These are phyloP conservation scores for Phytopythium boreale DNA, from an alignment of 352 stramenopile genomes.

Conservation along the genomic window DNA sequence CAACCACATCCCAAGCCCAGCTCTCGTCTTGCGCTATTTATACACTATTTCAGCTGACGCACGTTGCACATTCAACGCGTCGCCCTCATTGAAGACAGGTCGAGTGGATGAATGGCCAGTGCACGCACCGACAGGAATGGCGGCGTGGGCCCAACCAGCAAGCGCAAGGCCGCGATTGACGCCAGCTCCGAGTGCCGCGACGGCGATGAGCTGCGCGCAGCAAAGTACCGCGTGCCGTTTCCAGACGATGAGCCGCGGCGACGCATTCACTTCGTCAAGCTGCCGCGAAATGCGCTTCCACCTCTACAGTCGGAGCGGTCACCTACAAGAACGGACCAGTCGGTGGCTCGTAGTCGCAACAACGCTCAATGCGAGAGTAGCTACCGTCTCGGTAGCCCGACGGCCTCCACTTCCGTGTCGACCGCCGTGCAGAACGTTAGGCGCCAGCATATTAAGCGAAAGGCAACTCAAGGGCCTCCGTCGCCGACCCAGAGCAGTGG, in stretches of 20 bases:
- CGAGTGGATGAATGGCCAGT: neutral
- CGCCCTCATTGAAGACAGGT: no score
- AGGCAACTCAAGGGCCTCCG: neutral
- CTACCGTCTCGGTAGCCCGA: no score
- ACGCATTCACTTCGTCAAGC: conserved; percentile 3
- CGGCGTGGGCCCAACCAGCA: neutral
- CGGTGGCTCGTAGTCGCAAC: neutral
- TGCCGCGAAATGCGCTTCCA: conserved; percentile 10
- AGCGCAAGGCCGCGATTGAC: neutral
- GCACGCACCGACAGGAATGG: no score
- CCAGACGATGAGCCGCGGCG: neutral
- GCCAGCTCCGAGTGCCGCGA: no score
- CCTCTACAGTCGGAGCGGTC: neutral
- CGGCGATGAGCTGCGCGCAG: neutral
- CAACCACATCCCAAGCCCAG: no score
- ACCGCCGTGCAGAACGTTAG: conserved; percentile 4
- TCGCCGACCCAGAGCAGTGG: neutral
- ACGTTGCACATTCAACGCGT: no score
- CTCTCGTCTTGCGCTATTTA: neutral
- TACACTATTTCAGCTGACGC: neutral
- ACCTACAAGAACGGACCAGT: neutral
- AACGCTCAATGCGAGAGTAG: neutral
- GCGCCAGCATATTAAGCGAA: neutral
- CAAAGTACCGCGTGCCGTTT: neutral
- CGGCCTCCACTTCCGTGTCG: neutral